Evolutionary conservation across 2,329 filamentous ascomycete species (phyloP), one percentile per base, ranked within the genome.

Genomic region (Aspergillus aculeatinus): DNA sequence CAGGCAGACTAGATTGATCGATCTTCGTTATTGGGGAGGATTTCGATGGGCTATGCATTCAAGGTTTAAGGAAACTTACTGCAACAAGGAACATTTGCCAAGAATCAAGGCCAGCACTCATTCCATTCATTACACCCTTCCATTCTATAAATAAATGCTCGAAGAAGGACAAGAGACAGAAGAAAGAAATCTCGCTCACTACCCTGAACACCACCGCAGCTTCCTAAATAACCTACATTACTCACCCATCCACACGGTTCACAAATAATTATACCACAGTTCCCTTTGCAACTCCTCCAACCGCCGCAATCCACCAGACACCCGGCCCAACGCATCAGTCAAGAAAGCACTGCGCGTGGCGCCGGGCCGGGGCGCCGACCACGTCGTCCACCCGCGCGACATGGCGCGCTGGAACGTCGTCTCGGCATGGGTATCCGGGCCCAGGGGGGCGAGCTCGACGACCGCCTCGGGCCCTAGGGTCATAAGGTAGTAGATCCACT

Each of bases 311-410:
- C 53, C 53, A 5, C 53, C 53, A n/a, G 53, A 55, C n/a, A 55
- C 53, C 53, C 53, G 16, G 4, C 53, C 53, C 25, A 55, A 16
- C 23, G 53, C 53, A 55, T 55, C 53, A 6, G 53, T 55, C 53
- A 55, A 16, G 42, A 55, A 55, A 7, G 53, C 53, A 16, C 53
- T 47, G 3, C 53, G 16, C 5, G 53, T 55, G 19, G 16, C 42
- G n/a, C 42, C 53, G 16, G 53, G 27, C 5, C 39, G n/a, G 10
- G 47, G 47, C 21, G 48, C 51, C n/a, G 31, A 19, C 57, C 57
- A 59, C 16, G n/a, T 48, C 23, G 57, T 59, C 57, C 57, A 59
- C 10, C 57, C 57, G 21, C 53, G 53, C 21, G 51, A 55, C 35
- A 47, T 55, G 2, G 57, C 57, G 11, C 57, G 57, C 33, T 47